phyloP scores from a whole-genome alignment of 305 asterid species.

The Solanum aculeatissimum region DNA sequence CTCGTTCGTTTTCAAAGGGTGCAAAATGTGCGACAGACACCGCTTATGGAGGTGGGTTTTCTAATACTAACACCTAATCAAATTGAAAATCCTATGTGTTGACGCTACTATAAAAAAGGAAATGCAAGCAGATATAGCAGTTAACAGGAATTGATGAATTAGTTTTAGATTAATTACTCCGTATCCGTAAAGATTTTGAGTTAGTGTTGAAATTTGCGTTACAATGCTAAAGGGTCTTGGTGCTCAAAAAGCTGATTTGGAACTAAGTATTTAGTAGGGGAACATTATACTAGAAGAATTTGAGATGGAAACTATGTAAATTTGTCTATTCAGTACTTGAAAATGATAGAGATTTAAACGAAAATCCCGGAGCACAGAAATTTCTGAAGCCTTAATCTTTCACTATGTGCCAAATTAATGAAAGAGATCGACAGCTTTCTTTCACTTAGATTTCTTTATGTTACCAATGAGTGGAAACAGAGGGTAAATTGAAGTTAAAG shows the following conservation, averaged over 20 bases:
- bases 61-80: background rate
- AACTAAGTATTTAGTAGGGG: background rate
- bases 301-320: background rate
- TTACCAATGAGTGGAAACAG: background rate
- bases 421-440: background rate
- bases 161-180: background rate
- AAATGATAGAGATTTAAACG: background rate
- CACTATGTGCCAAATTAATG: background rate
- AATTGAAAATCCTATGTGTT: background rate
- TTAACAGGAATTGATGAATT: background rate
- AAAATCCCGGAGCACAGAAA: background rate
- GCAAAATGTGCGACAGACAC: slow-evolving; percentile 54
- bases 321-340: background rate
- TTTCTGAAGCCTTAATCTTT: background rate
- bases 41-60: slow-evolving; percentile 51
- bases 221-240: background rate
- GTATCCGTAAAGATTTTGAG: background rate
- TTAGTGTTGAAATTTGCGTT: background rate
- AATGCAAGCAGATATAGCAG: background rate
- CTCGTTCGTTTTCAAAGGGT: slow-evolving; percentile 13
- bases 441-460: background rate
- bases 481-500: background rate
- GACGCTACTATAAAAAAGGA: background rate
- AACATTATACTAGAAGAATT: background rate
- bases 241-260: background rate